Evolutionary conservation across 371 early-diverging fungal species (phyloP).

Genomic region (Phascolomyces articulosus): DNA sequence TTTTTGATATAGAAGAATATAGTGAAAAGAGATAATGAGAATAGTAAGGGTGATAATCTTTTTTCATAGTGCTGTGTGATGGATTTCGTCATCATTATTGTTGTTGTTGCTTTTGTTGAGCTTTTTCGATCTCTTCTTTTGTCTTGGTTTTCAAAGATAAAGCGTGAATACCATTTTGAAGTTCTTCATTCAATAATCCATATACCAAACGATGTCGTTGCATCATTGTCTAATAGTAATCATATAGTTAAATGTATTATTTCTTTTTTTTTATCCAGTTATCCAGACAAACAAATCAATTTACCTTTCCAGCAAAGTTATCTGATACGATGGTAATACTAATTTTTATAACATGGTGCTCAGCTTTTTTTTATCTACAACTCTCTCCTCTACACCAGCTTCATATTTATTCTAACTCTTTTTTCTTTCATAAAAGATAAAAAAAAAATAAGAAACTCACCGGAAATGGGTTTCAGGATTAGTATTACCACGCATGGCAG

Average conservation of each 20-base stretch:
- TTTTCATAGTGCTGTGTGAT: no score
- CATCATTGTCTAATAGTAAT: slow-evolving; percentile 46
- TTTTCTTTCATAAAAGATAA: background rate
- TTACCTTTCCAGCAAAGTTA: slow-evolving; percentile 64
- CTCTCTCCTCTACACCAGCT: no score
- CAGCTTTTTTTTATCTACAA: no score
- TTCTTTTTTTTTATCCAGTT: background rate
- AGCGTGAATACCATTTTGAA: slow-evolving; percentile 63
- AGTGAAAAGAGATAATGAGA: no score
- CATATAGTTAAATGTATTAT: background rate
- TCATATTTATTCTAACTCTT: no score
- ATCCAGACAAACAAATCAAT: background rate
- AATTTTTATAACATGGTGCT: no score
- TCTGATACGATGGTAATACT: slow-evolving; percentile 71
- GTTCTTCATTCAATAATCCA: slow-evolving; percentile 57
- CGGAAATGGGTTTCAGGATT: slow-evolving; percentile 78
- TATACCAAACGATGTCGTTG: slow-evolving; percentile 75
- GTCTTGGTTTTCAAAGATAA: slow-evolving; percentile 70
- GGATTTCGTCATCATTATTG: background rate
- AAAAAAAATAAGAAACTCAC: slow-evolving; percentile 32
- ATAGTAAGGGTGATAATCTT: no score
- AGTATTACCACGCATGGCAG: slow-evolving; percentile 71
- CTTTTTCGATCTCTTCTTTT: slow-evolving; percentile 43
- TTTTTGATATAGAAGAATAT: no score
- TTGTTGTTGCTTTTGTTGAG: background rate